Evolutionary conservation across 2,329 filamentous ascomycete genomes (phyloP).

Genomic region (Monilinia aucupariae): DNA sequence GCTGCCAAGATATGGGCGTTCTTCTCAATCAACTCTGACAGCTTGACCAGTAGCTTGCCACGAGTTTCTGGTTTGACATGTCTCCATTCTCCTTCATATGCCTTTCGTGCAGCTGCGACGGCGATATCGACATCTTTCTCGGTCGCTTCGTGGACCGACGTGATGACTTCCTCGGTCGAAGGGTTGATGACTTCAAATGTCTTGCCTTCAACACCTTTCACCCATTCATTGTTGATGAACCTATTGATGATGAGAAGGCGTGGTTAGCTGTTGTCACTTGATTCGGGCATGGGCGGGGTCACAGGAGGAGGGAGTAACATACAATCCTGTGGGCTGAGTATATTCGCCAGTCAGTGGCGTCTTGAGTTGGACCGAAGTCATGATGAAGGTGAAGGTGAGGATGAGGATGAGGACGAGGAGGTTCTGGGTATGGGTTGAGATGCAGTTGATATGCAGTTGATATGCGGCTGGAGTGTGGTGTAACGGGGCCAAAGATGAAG

Average conservation of each 20-base stretch:
- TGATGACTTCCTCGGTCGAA: slow-evolving; percentile 75
- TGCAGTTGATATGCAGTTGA: not conserved
- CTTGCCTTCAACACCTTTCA: slow-evolving; percentile 77
- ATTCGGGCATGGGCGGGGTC: too few species aligned
- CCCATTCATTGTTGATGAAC: slow-evolving; percentile 88
- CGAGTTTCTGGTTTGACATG: slow-evolving; percentile 65
- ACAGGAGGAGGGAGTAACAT: slow-evolving; percentile 27
- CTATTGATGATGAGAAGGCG: slow-evolving; percentile 19
- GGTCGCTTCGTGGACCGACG: slow-evolving; percentile 74
- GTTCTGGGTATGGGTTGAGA: too few species aligned
- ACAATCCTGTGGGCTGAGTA: slow-evolving; percentile 41
- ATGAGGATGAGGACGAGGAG: too few species aligned
- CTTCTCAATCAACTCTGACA: slow-evolving; percentile 76
- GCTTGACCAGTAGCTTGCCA: slow-evolving; percentile 63
- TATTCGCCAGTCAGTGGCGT: slow-evolving; percentile 35
- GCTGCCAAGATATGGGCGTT: slow-evolving; percentile 70
- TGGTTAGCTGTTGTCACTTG: slow-evolving; percentile 8
- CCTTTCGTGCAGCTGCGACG: slow-evolving; percentile 78
- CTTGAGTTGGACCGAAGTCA: slow-evolving; percentile 30
- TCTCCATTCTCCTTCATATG: slow-evolving; percentile 70
- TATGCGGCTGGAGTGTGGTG: not conserved
- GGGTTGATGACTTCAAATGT: slow-evolving; percentile 93
- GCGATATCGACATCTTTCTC: slow-evolving; percentile 82
- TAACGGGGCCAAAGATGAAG: not conserved
- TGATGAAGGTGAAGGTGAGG: slow-evolving; percentile 16